These are phyloP conservation scores for Pythium volutum DNA, from an alignment of 352 stramenopile species.

Conservation along the genomic window DNA sequence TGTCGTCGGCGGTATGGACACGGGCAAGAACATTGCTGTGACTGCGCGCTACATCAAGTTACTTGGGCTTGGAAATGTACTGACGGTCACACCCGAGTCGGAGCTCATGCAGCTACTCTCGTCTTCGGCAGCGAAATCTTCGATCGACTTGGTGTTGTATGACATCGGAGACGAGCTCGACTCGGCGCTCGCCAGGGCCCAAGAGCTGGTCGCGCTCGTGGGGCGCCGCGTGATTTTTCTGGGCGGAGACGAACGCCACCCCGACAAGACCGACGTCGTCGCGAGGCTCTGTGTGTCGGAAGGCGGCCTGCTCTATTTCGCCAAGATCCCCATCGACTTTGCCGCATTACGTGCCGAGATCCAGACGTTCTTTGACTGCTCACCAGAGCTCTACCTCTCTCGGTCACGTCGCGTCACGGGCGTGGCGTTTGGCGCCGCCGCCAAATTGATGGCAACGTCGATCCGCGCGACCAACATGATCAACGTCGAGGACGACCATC, in stretches of 20 bases:
- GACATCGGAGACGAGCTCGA: conserved; percentile 54
- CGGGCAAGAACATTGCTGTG: conserved; percentile 37
- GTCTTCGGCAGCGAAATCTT: conserved; percentile 28
- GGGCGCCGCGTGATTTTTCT: conserved; percentile 55
- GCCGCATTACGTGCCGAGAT: conserved; percentile 50
- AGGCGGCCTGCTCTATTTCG: conserved; percentile 58
- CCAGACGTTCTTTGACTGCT: conserved; percentile 50
- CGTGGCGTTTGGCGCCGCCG: conserved; percentile 11
- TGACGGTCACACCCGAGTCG: conserved; percentile 31
- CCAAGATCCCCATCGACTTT: conserved; percentile 57
- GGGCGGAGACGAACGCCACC: conserved; percentile 40
- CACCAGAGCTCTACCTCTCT: conserved; percentile 51
- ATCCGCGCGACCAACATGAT: conserved; percentile 40
- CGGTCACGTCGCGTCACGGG: conserved; percentile 31
- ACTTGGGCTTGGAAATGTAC: conserved; percentile 54
- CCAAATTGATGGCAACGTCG: conserved; percentile 28
- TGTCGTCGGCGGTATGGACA: conserved; percentile 40
- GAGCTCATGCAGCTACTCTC: conserved; percentile 37
- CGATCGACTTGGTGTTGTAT: conserved; percentile 64
- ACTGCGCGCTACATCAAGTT: conserved; percentile 72
- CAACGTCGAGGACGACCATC: conserved; percentile 15
- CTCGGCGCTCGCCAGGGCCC: conserved; percentile 38
- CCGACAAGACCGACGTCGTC: conserved; percentile 30
- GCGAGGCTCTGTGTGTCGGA: conserved; percentile 41
- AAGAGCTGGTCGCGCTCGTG: conserved; percentile 32